Base-by-base conservation (phyloP, 306 rosid species). In the Rubus idaeus region DNA sequence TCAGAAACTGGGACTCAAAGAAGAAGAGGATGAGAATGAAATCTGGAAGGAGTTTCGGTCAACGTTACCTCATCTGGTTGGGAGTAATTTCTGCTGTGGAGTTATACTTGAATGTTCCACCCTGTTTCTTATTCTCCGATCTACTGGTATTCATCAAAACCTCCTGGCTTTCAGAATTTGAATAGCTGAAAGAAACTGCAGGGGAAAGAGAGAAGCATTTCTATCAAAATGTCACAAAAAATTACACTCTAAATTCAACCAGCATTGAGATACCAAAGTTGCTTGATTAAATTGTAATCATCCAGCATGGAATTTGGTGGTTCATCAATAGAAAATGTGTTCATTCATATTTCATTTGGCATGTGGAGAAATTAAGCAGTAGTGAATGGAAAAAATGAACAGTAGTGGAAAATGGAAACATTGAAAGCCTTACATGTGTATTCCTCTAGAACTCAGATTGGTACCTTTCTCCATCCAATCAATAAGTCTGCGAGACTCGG, bases 391-490 rank as follows among this genome's bases (percentile, higher is more conserved):
- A 11, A 45, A 7, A 45, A 6, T 45, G 0, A 10, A 6, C 10
- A 45, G 49, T 45, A 45, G 10, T 45, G 10, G 2, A n/a, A n/a
- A n/a, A n/a, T n/a, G 1, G 8, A 45, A 0, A 7, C 1, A 52
- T 16, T 52, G 21, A 9, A 58, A 23, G 39, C 30, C 91, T 90
- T 87, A 90, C 96, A 92, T 60, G 97, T 87, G 79, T 94, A 92
- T 89, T 94, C 98, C 93, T 94, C 97, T 80, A 94, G 85, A 95
- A 92, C 51, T 35, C 40, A 66, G 57, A 77, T 11, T 51, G 61
- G 8, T 62, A 80, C 98, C 97, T 77, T 92, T 94, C 87, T 95
- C 98, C 97, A 95, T 95, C 98, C 96, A 95, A 79, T 95, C 98
- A 75, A 95, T 90, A 68, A 92, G 89, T 77, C 97, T 87, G 20